These are phyloP conservation scores for Penicillium nucicola DNA, from an alignment of 495 filamentous ascomycete genomes.

Conservation along the genomic window DNA sequence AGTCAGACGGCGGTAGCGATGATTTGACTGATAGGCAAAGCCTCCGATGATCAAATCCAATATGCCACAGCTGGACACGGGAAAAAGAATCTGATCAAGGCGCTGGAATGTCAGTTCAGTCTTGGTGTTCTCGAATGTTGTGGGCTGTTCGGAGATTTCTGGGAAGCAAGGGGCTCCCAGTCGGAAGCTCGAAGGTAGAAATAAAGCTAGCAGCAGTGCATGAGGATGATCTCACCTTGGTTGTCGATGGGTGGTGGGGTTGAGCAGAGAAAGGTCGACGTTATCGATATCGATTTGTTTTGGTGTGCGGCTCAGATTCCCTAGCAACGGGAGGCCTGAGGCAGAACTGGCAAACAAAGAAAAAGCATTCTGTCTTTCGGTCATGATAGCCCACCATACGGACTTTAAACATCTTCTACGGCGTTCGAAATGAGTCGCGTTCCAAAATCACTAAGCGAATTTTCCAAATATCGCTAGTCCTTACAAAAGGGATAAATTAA, in stretches of 20 bases:
- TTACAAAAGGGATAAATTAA: too few relatives aligned
- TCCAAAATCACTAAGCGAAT: too few relatives aligned
- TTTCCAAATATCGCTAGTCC: too few relatives aligned
- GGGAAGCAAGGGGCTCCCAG: not conserved
- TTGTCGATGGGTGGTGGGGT: conserved; percentile 13
- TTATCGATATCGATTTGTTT: conserved; percentile 32
- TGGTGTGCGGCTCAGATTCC: conserved; percentile 7
- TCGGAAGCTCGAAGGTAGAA: too few relatives aligned
- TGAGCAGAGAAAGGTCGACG: conserved; percentile 13
- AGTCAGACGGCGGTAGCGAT: too few relatives aligned
- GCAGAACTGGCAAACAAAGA: conserved; percentile 4
- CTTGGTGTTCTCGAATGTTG: not conserved
- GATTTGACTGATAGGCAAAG: too few relatives aligned
- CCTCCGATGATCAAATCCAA: too few relatives aligned
- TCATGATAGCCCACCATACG: too few relatives aligned
- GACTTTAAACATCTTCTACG: too few relatives aligned
- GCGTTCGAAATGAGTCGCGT: too few relatives aligned
- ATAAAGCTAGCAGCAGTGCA: not conserved
- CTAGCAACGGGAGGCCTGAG: conserved; percentile 25
- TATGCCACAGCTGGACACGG: not conserved
- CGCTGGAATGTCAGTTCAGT: not conserved
- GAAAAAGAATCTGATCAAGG: not conserved
- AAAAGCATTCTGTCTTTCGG: too few relatives aligned
- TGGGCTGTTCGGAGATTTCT: not conserved
- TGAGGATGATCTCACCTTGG: not conserved